These are phyloP conservation scores for Zopfochytrium polystomum DNA, from an alignment of 371 early-diverging fungal species.

Conservation along the genomic window DNA sequence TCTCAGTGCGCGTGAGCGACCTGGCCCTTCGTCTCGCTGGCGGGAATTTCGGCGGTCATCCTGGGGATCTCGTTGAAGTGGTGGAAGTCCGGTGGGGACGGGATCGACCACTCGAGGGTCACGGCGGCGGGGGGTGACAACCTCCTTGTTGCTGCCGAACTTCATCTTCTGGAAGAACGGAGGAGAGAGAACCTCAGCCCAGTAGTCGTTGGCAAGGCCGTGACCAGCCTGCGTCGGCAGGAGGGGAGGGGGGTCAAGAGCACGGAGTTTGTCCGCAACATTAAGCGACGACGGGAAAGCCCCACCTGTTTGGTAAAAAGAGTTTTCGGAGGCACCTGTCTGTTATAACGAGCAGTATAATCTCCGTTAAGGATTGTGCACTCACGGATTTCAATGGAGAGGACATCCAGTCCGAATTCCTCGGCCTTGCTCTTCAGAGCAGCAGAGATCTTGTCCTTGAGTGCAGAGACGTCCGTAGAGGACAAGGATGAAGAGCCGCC, in stretches of 20 bases:
- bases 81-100: slow-evolving; percentile 54
- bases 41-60: slow-evolving; percentile 19
- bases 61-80: slow-evolving; percentile 48
- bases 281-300: slow-evolving; percentile 37
- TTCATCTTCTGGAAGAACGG: slow-evolving; percentile 49
- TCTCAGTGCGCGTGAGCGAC: slow-evolving; percentile 24
- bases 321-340: no score
- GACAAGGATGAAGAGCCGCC: slow-evolving; percentile 24
- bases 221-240: slow-evolving; percentile 41
- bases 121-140: slow-evolving; percentile 46
- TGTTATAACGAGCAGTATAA: no score
- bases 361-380: no score
- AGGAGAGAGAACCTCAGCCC: slow-evolving; percentile 45
- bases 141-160: slow-evolving; percentile 45
- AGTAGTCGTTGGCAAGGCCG: slow-evolving; percentile 47
- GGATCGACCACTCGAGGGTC: slow-evolving; percentile 49
- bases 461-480: slow-evolving; percentile 21
- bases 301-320: slow-evolving; percentile 36
- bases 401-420: slow-evolving; percentile 40
- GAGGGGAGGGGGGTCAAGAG: slow-evolving; percentile 45
- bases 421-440: slow-evolving; percentile 34
- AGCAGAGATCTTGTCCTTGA: slow-evolving; percentile 38
- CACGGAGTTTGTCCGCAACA: slow-evolving; percentile 48
- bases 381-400: slow-evolving; percentile 45
- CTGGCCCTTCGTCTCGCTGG: neutral